These are phyloP conservation scores for Exophiala spinifera DNA, from an alignment of 2,329 filamentous ascomycete species.

Conservation along the genomic window DNA sequence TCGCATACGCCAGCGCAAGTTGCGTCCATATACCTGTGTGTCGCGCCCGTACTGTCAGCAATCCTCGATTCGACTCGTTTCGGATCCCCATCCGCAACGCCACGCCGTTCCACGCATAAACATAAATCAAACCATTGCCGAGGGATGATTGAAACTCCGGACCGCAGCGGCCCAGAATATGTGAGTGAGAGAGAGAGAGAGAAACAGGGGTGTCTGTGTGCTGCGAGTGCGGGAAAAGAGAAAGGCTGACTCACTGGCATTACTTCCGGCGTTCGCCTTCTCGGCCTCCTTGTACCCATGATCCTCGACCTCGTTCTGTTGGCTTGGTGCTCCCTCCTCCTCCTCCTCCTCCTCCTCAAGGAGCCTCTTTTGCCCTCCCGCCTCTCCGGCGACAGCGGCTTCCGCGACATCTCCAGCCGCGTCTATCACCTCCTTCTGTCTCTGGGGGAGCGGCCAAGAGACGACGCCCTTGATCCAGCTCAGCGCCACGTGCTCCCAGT, in stretches of 20 bases:
- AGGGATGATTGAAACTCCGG: too few relatives aligned
- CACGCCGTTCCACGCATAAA: too few relatives aligned
- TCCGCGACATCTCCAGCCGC: slow-evolving; percentile 15
- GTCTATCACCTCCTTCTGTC: slow-evolving; percentile 13
- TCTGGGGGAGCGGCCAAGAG: slow-evolving; percentile 26
- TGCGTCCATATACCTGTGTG: slow-evolving; percentile 72
- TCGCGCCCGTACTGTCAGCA: slow-evolving; percentile 21
- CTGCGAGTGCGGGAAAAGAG: too few relatives aligned
- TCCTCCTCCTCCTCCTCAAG: slow-evolving; percentile 20
- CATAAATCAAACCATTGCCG: too few relatives aligned
- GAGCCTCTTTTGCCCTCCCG: slow-evolving; percentile 17
- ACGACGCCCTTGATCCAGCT: slow-evolving; percentile 37
- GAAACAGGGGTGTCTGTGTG: too few relatives aligned
- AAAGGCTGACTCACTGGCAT: slow-evolving; percentile 80
- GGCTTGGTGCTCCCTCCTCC: background rate
- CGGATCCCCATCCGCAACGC: too few relatives aligned
- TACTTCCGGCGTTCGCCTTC: slow-evolving; percentile 57
- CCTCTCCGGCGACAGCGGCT: slow-evolving; percentile 33
- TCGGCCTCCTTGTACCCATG: slow-evolving; percentile 62
- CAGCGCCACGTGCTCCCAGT: slow-evolving; percentile 46
- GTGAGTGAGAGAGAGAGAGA: background rate
- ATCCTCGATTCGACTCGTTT: background rate
- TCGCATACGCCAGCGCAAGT: slow-evolving; percentile 87
- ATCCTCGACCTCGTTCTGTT: slow-evolving; percentile 32
- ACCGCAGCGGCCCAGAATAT: slow-evolving; percentile 1